phyloP scores from a whole-genome alignment of 495 filamentous ascomycete species.

The Trichoderma asperelloides region DNA sequence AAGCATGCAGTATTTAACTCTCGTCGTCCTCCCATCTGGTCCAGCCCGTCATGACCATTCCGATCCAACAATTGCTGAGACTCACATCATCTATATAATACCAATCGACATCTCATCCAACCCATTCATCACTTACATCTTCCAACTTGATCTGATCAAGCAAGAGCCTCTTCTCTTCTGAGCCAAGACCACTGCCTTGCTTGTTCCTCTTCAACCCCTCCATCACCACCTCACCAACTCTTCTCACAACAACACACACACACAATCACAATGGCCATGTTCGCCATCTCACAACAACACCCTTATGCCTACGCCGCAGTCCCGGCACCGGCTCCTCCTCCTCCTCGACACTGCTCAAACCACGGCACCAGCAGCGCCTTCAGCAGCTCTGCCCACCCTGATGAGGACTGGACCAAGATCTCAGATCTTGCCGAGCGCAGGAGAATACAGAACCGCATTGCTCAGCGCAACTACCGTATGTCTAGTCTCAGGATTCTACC shows the following conservation, averaged over 20 bases:
- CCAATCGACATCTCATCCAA: constrained; percentile 5
- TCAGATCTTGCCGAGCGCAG: constrained; percentile 90
- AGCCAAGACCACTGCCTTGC: not conserved
- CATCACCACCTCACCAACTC: not conserved
- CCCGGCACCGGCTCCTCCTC: constrained; percentile 15
- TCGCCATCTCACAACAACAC: constrained; percentile 32
- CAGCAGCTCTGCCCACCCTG: constrained; percentile 90
- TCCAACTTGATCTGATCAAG: not conserved
- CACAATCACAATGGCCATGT: constrained; percentile 24
- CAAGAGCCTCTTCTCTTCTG: not conserved
- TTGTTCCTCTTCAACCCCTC: not conserved
- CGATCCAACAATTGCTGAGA: constrained; percentile 3
- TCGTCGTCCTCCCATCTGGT: constrained; percentile 7
- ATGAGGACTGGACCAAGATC: constrained; percentile 99
- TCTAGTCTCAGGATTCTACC: constrained; percentile 16
- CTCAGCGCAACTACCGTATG: constrained; percentile 96
- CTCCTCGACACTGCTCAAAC: constrained; percentile 51
- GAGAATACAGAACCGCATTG: constrained; percentile 95
- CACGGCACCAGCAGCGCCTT: constrained; percentile 91
- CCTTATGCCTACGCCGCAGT: constrained; percentile 33
- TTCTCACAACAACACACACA: constrained; percentile 3
- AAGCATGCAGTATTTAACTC: constrained; percentile 3
- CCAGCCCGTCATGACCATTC: constrained; percentile 4
- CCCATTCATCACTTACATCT: not conserved
- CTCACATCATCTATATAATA: constrained; percentile 2